Evolutionary conservation across 306 rosid genomes (phyloP).

Genomic region (Ziziphus jujuba): DNA sequence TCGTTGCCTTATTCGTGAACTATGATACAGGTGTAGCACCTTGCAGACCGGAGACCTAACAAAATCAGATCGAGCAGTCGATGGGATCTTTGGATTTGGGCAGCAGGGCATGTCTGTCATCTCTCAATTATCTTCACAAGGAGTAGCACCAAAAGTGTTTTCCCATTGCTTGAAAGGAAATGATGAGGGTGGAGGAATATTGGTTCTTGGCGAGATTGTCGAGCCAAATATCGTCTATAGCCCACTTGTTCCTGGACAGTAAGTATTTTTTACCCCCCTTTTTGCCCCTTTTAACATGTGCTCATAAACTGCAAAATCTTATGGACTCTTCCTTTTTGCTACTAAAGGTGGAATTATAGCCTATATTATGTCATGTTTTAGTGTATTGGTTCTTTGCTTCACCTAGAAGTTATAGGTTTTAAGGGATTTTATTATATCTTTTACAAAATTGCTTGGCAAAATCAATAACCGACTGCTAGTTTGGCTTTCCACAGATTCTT

Average conservation of each 20-base stretch:
- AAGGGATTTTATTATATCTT: too few relatives aligned
- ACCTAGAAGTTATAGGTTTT: too few relatives aligned
- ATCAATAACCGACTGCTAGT: too few relatives aligned
- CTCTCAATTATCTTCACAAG: conserved; percentile 89
- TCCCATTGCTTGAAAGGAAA: conserved; percentile 97
- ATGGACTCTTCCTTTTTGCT: not conserved
- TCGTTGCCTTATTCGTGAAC: conserved; percentile 32
- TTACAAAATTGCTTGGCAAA: too few relatives aligned
- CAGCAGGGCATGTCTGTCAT: conserved; percentile 81
- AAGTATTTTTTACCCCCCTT: conserved; percentile 33
- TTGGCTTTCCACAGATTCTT: too few relatives aligned
- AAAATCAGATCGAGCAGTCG: conserved; percentile 85
- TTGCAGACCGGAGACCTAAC: conserved; percentile 86
- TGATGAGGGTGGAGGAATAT: conserved; percentile 80
- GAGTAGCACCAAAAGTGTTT: conserved; percentile 78
- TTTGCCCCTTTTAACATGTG: not conserved
- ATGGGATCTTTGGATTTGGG: conserved; percentile 96
- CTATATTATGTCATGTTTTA: too few relatives aligned
- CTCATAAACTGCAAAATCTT: conserved; percentile 9
- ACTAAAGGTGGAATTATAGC: too few relatives aligned
- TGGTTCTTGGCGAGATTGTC: conserved; percentile 92
- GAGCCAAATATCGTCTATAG: conserved; percentile 82
- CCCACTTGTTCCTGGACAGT: conserved; percentile 91
- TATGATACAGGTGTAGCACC: conserved; percentile 81
- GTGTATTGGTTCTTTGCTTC: too few relatives aligned